A percentile compares a stretch with the other conserved stretches of the same genome.
These are phyloP conservation scores for Penicillium subrubescens DNA, from an alignment of 495 filamentous ascomycete species.

Conservation along the genomic window DNA sequence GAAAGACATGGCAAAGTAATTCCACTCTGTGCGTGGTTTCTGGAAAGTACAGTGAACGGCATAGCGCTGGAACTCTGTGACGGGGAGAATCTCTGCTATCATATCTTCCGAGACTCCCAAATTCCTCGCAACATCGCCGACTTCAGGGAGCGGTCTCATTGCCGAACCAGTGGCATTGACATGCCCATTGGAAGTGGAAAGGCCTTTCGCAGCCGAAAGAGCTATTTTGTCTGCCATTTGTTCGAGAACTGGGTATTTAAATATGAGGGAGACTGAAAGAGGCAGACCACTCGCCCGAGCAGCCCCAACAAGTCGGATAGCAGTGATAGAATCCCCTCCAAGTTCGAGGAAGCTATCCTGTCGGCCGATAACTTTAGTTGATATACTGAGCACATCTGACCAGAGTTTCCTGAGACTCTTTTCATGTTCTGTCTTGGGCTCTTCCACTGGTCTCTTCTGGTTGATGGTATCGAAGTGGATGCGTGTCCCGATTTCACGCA, in stretches of 20 bases:
- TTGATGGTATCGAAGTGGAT: neutral
- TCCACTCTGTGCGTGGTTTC: neutral
- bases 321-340: neutral
- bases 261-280: neutral
- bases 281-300: neutral
- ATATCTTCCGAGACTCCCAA: neutral
- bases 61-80: neutral
- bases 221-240: neutral
- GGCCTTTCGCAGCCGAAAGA: neutral
- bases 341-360: slow-evolving; percentile 1
- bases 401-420: neutral
- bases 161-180: neutral
- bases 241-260: neutral
- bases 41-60: neutral
- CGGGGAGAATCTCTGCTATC: neutral
- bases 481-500: slow-evolving; percentile 12
- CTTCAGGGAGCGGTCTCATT: neutral
- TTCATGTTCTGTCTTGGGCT: neutral
- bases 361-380: neutral
- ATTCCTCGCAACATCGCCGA: neutral
- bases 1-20: neutral
- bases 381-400: neutral
- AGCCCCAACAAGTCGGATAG: neutral
- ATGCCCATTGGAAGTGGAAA: neutral
- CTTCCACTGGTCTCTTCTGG: neutral